Percentiles rank a stretch among this genome's conserved stretches.
phyloP scores from a whole-genome alignment of 2,329 filamentous ascomycete species.

The Neoascochyta sp. region DNA sequence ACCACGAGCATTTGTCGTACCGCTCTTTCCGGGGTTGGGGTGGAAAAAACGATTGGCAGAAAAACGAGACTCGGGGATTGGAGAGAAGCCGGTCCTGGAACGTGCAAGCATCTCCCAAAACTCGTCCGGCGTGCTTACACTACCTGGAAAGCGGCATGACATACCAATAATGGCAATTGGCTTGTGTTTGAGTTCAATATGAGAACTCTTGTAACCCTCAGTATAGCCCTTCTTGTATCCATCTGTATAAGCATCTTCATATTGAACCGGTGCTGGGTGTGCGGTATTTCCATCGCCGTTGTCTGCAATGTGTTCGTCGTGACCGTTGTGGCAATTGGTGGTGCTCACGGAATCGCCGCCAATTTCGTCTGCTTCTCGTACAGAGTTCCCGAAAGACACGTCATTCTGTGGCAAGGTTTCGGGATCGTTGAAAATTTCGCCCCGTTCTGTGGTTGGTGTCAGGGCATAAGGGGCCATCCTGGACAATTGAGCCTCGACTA shows the following conservation, averaged over 20 bases:
- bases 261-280: too few relatives aligned
- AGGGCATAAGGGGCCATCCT: slow-evolving; percentile 19
- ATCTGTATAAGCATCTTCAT: slow-evolving; percentile 12
- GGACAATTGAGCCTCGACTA: not conserved
- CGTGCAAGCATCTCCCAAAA: slow-evolving; percentile 27
- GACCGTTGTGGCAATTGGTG: too few relatives aligned
- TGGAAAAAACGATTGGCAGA: slow-evolving; percentile 39
- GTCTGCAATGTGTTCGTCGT: not conserved
- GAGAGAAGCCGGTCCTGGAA: slow-evolving; percentile 29
- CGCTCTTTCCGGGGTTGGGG: slow-evolving; percentile 30
- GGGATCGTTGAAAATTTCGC: slow-evolving; percentile 3
- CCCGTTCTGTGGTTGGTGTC: slow-evolving; percentile 13
- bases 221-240: slow-evolving; percentile 18
- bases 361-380: too few relatives aligned
- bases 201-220: slow-evolving; percentile 12
- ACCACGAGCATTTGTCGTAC: slow-evolving; percentile 33
- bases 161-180: slow-evolving; percentile 42
- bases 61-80: slow-evolving; percentile 40
- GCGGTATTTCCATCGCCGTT: slow-evolving; percentile 5
- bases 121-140: slow-evolving; percentile 20
- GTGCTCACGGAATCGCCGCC: too few relatives aligned
- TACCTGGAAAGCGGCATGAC: slow-evolving; percentile 26
- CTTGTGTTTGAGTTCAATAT: slow-evolving; percentile 16
- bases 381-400: too few relatives aligned
- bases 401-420: too few relatives aligned